Percentiles rank a stretch among this genome's conserved stretches.
These are phyloP conservation scores for Ophioceras dolichostomum DNA, from an alignment of 2,329 filamentous ascomycete genomes.

Conservation along the genomic window DNA sequence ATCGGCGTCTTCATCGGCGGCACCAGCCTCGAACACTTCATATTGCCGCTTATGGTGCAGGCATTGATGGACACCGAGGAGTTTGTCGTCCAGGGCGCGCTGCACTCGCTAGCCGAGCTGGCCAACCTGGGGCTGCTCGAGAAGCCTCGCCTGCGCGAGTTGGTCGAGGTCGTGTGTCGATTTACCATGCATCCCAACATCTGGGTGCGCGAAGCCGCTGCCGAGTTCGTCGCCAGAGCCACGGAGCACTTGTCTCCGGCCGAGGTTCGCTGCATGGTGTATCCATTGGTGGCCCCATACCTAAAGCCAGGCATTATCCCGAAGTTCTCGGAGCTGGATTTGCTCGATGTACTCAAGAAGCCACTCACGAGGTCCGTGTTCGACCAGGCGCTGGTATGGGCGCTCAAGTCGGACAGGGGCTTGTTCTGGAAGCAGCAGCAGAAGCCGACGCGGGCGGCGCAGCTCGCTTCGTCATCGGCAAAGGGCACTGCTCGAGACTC, in stretches of 20 bases:
- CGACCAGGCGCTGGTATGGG: conserved; percentile 81
- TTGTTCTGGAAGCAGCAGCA: conserved; percentile 76
- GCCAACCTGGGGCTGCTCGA: conserved; percentile 81
- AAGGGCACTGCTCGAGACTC: conserved; percentile 35
- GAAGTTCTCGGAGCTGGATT: conserved; percentile 55
- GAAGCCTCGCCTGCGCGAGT: conserved; percentile 71
- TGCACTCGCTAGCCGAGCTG: conserved; percentile 80
- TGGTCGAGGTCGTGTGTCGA: conserved; percentile 69
- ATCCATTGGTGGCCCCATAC: conserved; percentile 71
- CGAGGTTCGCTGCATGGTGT: conserved; percentile 71
- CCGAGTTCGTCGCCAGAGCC: conserved; percentile 69
- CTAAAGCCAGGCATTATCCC: conserved; percentile 58
- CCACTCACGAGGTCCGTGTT: conserved; percentile 70
- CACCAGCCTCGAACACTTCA: conserved; percentile 85
- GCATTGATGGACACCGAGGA: conserved; percentile 88
- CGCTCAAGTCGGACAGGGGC: conserved; percentile 65
- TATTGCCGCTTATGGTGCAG: conserved; percentile 90
- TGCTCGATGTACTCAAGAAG: conserved; percentile 74
- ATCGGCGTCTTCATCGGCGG: conserved; percentile 86
- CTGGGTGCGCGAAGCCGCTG: conserved; percentile 87
- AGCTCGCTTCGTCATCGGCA: conserved; percentile 13
- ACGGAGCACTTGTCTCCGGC: conserved; percentile 65
- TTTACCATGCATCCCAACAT: conserved; percentile 90
- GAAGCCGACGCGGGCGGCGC: conserved; percentile 49
- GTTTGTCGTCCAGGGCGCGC: conserved; percentile 80